phyloP scores from a whole-genome alignment of 495 filamentous ascomycete genomes.

The Glarea lozoyensis region DNA sequence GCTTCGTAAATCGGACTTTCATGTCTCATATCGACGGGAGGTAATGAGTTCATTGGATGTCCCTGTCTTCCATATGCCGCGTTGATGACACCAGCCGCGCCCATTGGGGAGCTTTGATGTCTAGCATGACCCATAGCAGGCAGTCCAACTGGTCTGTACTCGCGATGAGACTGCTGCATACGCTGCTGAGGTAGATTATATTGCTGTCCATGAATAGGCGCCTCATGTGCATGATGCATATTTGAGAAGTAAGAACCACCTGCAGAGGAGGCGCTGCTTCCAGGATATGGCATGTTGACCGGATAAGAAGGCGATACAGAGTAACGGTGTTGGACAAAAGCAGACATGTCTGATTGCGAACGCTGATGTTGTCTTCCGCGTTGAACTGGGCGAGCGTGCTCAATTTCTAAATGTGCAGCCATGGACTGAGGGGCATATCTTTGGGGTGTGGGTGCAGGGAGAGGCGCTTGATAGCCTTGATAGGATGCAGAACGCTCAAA shows the following conservation, averaged over 20 bases:
- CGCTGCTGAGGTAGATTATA: neutral
- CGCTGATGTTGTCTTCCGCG: slow-evolving; percentile 12
- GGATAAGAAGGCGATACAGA: slow-evolving; percentile 1
- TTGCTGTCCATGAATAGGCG: neutral
- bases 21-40: too few species aligned
- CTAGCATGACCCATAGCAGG: slow-evolving; percentile 1
- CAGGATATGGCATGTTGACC: neutral
- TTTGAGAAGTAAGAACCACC: neutral
- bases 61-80: too few species aligned
- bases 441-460: slow-evolving; percentile 14
- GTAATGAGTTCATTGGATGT: too few species aligned
- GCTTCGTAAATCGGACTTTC: too few species aligned
- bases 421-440: slow-evolving; percentile 6
- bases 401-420: slow-evolving; percentile 14
- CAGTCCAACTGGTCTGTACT: neutral
- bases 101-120: slow-evolving; percentile 8
- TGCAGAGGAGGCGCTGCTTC: neutral
- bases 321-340: slow-evolving; percentile 5
- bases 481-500: neutral
- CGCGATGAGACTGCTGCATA: neutral
- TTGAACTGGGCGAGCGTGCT: neutral
- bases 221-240: neutral
- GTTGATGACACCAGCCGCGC: too few species aligned
- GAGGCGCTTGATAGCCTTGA: slow-evolving; percentile 3
- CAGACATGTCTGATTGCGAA: slow-evolving; percentile 17